phyloP scores from a whole-genome alignment of 1,139 yeast species.

The Geotrichum bryndzae region DNA sequence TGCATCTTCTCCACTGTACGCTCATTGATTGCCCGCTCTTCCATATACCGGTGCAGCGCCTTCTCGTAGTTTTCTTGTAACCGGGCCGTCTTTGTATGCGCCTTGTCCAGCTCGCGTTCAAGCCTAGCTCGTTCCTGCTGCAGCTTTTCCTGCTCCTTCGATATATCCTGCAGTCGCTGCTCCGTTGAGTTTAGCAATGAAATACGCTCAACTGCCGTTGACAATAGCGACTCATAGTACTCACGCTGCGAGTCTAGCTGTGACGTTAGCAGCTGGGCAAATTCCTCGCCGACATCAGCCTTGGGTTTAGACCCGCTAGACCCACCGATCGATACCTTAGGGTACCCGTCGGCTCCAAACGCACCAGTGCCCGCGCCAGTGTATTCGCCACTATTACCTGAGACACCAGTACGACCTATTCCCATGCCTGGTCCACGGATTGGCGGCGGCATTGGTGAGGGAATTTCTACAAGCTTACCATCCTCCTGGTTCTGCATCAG shows the following conservation, averaged over 20 bases:
- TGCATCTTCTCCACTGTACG: slow-evolving; percentile 57
- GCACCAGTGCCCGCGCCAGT: slow-evolving; percentile 14
- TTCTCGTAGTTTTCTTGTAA: slow-evolving; percentile 25
- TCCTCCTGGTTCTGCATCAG: slow-evolving; percentile 77
- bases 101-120: slow-evolving; percentile 29
- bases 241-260: slow-evolving; percentile 88
- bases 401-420: neutral
- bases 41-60: slow-evolving; percentile 37
- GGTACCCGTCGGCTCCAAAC: slow-evolving; percentile 14
- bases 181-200: slow-evolving; percentile 22
- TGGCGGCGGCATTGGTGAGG: slow-evolving; percentile 24
- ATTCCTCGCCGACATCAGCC: slow-evolving; percentile 64
- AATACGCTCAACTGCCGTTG: slow-evolving; percentile 38
- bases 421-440: slow-evolving; percentile 18
- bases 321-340: slow-evolving; percentile 36
- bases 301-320: neutral
- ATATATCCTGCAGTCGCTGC: slow-evolving; percentile 5
- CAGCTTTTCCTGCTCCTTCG: slow-evolving; percentile 19
- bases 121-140: neutral
- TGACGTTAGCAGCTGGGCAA: slow-evolving; percentile 68
- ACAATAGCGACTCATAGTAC: slow-evolving; percentile 61
- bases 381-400: slow-evolving; percentile 5
- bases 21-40: slow-evolving; percentile 49
- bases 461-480: slow-evolving; percentile 74
- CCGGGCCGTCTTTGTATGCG: slow-evolving; percentile 33